phyloP scores from a whole-genome alignment of 345 rosid genomes.

The Mallotus nudiflorus region DNA sequence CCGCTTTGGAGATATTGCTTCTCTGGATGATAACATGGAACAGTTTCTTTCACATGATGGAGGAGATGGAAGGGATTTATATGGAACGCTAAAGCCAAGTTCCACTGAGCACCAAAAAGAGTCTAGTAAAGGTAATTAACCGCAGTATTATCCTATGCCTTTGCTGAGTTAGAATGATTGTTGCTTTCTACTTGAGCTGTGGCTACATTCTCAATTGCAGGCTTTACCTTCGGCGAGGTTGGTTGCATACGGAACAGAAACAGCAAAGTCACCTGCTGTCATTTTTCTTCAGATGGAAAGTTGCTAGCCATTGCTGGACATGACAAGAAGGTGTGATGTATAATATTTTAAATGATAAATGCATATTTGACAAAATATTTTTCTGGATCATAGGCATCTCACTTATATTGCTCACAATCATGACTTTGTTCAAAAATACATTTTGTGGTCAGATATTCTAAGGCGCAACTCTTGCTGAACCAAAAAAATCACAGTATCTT shows the following conservation, averaged over 20 bases:
- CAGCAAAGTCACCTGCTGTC: slow-evolving; percentile 74
- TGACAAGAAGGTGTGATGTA: slow-evolving; percentile 57
- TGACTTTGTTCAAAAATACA: neutral
- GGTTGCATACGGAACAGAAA: slow-evolving; percentile 56
- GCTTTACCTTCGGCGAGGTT: slow-evolving; percentile 58
- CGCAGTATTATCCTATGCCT: neutral
- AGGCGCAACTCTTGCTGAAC: neutral
- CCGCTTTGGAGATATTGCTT: slow-evolving; percentile 47
- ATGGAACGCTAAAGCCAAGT: slow-evolving; percentile 49
- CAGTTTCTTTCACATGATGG: slow-evolving; percentile 55
- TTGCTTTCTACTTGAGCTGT: neutral
- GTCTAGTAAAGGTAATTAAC: slow-evolving; percentile 46
- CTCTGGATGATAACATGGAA: slow-evolving; percentile 61
- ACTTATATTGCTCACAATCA: neutral
- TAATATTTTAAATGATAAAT: slow-evolving; percentile 1
- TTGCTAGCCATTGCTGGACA: slow-evolving; percentile 71
- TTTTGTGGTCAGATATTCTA: neutral
- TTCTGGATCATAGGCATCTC: neutral
- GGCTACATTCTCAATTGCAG: slow-evolving; percentile 33
- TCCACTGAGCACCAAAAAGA: slow-evolving; percentile 46
- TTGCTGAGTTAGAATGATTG: neutral
- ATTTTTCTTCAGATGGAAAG: slow-evolving; percentile 80
- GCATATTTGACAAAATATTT: neutral
- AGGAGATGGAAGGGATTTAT: slow-evolving; percentile 45
- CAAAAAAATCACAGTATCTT: neutral